Base-by-base conservation (phyloP, 2,329 filamentous ascomycete species). In the Cytospora chrysosperma region DNA sequence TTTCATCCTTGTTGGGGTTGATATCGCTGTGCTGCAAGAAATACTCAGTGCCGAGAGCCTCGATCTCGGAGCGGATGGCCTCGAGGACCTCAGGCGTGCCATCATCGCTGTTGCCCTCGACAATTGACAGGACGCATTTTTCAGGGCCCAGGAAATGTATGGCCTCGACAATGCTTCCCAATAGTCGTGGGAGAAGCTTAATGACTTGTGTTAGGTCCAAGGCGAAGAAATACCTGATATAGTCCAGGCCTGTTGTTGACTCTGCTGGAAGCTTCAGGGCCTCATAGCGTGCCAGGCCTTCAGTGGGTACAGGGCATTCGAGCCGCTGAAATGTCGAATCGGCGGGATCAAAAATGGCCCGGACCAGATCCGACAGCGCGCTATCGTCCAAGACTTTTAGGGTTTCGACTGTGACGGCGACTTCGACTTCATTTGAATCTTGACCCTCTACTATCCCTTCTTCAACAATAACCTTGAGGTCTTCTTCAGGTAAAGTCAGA, bases 21-120 rank as follows among this genome's bases (percentile, higher is more conserved):
- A 83, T 71, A 3, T 74, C 69, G 64, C 77, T 82, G 2, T 74
- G 70, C 4, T 71, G 70, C n/a, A 55, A 52, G 58, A 82, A 76
- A 64, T 77, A 74, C 68, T 83, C 86, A 0, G 67, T 66, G 3
- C 77, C 77, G 0, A 80, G 53, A 0, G 67, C 68, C 15, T 78
- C 69, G 0, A 87, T 69, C 3, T 75, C 72, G 0, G 73, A 68
- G 1, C 70, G 70, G 8, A 87, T 69, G 0, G 74, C 72, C 1
- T 72, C 62, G 1, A 87, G 75, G 9, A 86, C 74, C 37, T 84
- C 81, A 37, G 70, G 76, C 0, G 84, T 86, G 6, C 77, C 78
- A 67, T 81, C 79, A 28, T 74, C 67, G 0, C 78, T 81, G 62
- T 75, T 71, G 21, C 78, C 78, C 67, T 80, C 79, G 13, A 81